Evolutionary conservation across 1,284 basidiomycete genomes (phyloP), one percentile per base, ranked within the genome.

Genomic region (Trichosporon faecale): DNA sequence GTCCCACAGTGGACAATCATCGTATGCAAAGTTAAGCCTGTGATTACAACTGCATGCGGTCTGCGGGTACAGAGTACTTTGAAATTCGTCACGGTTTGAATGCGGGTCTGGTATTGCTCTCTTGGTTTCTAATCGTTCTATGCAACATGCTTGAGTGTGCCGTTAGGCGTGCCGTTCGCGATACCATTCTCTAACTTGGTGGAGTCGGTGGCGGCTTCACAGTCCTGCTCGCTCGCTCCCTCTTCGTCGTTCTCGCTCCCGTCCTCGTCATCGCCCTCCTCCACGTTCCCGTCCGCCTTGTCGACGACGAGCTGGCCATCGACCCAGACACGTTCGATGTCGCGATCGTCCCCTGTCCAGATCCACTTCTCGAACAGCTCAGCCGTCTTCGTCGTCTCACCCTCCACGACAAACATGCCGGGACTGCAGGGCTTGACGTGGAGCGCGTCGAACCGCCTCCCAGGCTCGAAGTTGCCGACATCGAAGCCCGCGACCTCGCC

Each of bases 391-490:
- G 79, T 73, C 3, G 2, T 8, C 65, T 81, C 83, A 80, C 55
- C 81, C 70, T 64, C 82, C 16, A 68, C 40, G 12, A 73, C 68
- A 72, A 73, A 85, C 70, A 76, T 76, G 75, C 68, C 86, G 3
- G 89, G 88, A 76, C 90, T 90, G 3, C 86, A 87, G 23, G 87
- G 74, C 86, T 85, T 84, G 88, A 88, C 89, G 5, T 94, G 76
- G 12, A 98, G 84, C 0, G 95, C 95, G 80, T 99, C 95, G 79
- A 98, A 98, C 73, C 90, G 90, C 83, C 94, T 95, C 2, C 94
- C 94, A 0, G 86, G 85, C 27, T 85, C 85, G 70, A 99, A 91
- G 29, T 89, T 91, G 9, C 95, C 96, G 61, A 88, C 81, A 46
- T 89, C 86, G 33, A 98, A 83, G 66, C 87, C 86, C 78, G 93